Evolutionary conservation across 352 stramenopile species (phyloP).

Genomic region (Globisporangium takayamanum): DNA sequence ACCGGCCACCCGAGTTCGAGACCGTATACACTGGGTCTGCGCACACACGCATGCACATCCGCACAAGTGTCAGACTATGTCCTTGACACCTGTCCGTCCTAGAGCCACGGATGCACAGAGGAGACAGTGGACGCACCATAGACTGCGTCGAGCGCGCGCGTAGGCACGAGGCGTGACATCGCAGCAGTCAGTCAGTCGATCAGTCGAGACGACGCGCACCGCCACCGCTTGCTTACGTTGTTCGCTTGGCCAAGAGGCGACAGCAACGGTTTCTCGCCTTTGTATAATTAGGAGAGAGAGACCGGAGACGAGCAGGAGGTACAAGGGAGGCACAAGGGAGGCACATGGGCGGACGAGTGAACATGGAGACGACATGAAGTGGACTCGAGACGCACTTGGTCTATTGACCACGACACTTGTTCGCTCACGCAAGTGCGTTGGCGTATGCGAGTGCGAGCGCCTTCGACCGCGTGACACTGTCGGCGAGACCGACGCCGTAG

Average conservation of each 20-base stretch:
- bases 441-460: constrained; percentile 62
- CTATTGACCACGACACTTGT: no score
- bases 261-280: no score
- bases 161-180: constrained; percentile 54
- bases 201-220: no score
- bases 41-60: neutral
- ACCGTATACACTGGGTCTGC: constrained; percentile 74
- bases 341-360: no score
- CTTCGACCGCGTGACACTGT: constrained; percentile 81
- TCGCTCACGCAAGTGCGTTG: constrained; percentile 13
- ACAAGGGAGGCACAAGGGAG: no score
- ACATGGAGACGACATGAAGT: no score
- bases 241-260: no score
- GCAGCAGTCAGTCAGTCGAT: no score
- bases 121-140: constrained; percentile 40
- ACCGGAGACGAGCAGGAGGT: no score
- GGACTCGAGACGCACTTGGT: no score
- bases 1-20: constrained; percentile 53
- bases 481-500: constrained; percentile 81
- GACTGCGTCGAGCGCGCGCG: constrained; percentile 66
- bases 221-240: no score
- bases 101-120: neutral
- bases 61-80: neutral
- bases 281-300: no score
- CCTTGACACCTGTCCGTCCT: neutral